Conservation (phyloP, 2,329 filamentous ascomycete species). For the Ascosphaera apis region DNA sequence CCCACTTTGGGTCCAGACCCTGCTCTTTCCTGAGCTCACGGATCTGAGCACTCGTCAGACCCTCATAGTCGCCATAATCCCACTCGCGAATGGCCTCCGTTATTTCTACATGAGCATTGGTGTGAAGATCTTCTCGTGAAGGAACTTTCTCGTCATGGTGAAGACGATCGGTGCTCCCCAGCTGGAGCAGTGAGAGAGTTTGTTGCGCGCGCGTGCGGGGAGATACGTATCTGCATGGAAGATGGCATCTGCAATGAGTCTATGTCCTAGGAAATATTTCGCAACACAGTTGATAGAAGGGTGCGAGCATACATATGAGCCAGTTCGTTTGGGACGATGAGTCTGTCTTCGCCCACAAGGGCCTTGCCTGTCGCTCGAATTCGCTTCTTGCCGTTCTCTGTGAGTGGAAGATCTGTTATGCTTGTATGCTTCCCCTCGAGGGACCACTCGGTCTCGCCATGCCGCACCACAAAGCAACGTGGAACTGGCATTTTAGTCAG, state of each 20-base stretch:
- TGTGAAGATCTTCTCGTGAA: constrained; percentile 20
- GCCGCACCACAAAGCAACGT: constrained; percentile 60
- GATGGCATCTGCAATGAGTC: constrained; percentile 1
- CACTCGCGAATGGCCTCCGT: constrained; percentile 58
- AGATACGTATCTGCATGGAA: constrained; percentile 44
- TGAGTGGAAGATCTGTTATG: constrained; percentile 65
- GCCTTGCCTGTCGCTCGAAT: constrained; percentile 57
- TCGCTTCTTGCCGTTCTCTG: constrained; percentile 54
- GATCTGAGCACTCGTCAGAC: constrained; percentile 51
- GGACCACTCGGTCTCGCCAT: constrained; percentile 93
- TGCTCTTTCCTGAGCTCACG: constrained; percentile 30
- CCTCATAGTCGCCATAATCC: constrained; percentile 78
- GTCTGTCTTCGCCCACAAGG: constrained; percentile 57
- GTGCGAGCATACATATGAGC: constrained; percentile 47
- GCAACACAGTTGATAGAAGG: constrained; percentile 5
- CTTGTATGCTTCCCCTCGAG: constrained; percentile 70
- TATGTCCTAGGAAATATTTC: constrained; percentile 1
- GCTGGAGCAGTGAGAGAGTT: constrained; percentile 69
- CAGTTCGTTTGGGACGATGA: constrained; percentile 64
- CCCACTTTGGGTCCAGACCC: constrained; percentile 39
- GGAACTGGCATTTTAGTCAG: constrained; percentile 28
- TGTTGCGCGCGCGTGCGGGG: constrained; percentile 63
- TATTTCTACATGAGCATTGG: constrained; percentile 38
- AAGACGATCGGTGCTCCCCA: constrained; percentile 43
- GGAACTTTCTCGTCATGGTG: constrained; percentile 35